Evolutionary conservation across 805 yeast genomes (phyloP), one percentile per base, ranked within the genome.

Genomic region (Ogataea siamensis): DNA sequence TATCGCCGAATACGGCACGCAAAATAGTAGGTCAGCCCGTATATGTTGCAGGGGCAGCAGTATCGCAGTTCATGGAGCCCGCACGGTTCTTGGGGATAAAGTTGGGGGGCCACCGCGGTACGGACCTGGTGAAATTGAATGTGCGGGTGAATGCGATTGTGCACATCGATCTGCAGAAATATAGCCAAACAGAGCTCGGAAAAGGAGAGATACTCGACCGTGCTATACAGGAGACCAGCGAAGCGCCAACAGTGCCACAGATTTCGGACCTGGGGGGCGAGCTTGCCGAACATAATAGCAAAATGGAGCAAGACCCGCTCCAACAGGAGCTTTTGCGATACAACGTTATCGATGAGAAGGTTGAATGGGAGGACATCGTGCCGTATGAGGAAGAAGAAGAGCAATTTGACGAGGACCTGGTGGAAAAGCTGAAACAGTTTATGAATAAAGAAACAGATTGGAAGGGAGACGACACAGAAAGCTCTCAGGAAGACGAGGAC

Each of bases 241-340:
- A n/a, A n/a, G n/a, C n/a, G n/a, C n/a, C n/a, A n/a, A n/a, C n/a
- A n/a, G n/a, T n/a, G n/a, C n/a, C n/a, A n/a, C n/a, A n/a, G n/a
- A n/a, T n/a, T n/a, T n/a, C n/a, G n/a, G n/a, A n/a, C n/a, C n/a
- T n/a, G n/a, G n/a, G n/a, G n/a, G n/a, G n/a, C n/a, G n/a, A n/a
- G n/a, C n/a, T n/a, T n/a, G n/a, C n/a, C n/a, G n/a, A n/a, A n/a
- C 49, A 47, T 32, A 54, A 53, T 22, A 10, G 26, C 12, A 25
- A 9, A 2, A 46, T 47, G 5, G 46, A 43, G 15, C 18, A 24
- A 4, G 57, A 57, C 33, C 45, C 25, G 15, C 35, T 66, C 22
- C 70, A 65, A 39, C 40, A 26, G 4, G 63, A 60, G 28, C 45
- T 66, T 19, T 22, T 58, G 9, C 36, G 51, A 18, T 32, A 34